These are phyloP conservation scores for Mucor sp. DNA, from an alignment of 371 early-diverging fungal species.

Conservation along the genomic window DNA sequence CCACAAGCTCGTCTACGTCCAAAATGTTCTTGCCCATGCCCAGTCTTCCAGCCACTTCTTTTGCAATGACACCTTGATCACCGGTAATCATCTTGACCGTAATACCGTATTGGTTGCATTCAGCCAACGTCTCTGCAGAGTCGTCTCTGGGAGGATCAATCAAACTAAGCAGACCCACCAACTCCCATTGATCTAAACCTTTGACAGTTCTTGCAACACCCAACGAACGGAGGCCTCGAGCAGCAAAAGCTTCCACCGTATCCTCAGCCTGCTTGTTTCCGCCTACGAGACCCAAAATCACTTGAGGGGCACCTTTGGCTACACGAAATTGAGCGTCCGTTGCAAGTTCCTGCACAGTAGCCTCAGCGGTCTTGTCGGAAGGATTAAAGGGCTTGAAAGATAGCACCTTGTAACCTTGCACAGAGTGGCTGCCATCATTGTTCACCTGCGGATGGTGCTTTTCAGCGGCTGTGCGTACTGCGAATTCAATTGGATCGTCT, in stretches of 20 bases:
- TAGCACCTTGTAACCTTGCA: conserved; percentile 78
- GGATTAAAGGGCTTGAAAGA: conserved; percentile 85
- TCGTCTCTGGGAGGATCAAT: conserved; percentile 85
- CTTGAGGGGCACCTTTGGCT: conserved; percentile 66
- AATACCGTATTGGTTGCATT: conserved; percentile 79
- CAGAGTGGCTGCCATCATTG: conserved; percentile 52
- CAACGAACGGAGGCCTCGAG: conserved; percentile 73
- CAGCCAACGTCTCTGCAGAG: conserved; percentile 75
- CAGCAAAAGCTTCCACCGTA: conserved; percentile 61
- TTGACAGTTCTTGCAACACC: conserved; percentile 66
- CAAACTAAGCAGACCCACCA: conserved; percentile 68
- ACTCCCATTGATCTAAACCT: conserved; percentile 54
- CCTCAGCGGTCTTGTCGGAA: conserved; percentile 83
- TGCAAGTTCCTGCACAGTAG: conserved; percentile 76
- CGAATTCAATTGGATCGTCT: conserved; percentile 92
- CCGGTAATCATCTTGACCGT: conserved; percentile 93
- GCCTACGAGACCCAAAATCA: conserved; percentile 59
- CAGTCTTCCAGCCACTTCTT: conserved; percentile 71
- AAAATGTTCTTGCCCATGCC: conserved; percentile 66
- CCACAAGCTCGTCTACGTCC: conserved; percentile 64
- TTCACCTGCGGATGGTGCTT: conserved; percentile 65
- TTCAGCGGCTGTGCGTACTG: conserved; percentile 89
- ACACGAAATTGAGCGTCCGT: conserved; percentile 69
- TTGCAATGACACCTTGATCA: conserved; percentile 85
- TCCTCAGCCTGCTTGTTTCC: conserved; percentile 57